Evolutionary conservation across 495 filamentous ascomycete genomes (phyloP), one percentile per base, ranked within the genome.

Genomic region (Penicillium goetzii): DNA sequence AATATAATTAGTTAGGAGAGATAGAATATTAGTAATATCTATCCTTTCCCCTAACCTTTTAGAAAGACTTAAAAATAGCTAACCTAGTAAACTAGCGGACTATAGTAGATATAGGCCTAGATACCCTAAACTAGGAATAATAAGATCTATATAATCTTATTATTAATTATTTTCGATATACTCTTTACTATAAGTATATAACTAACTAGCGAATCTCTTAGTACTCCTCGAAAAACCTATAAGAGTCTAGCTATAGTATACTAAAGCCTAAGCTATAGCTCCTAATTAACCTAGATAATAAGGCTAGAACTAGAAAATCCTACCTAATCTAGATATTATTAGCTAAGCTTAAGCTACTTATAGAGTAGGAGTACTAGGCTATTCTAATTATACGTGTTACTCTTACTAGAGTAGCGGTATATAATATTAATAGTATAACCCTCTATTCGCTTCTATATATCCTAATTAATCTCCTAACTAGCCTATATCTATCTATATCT

Each of bases 221-320:
- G 8, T 40, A 40, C 36, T 40, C 36, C 36, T 40, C 8, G 36
- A 40, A 40, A 8, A 8, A 8, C 15, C 36, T 40, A 40, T 40
- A 40, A 15, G 36, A 8, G 36, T 40, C 36, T 40, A n/a, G n/a
- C n/a, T n/a, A n/a, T n/a, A n/a, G n/a, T n/a, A n/a, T n/a, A n/a
- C n/a, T n/a, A n/a, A n/a, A n/a, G n/a, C n/a, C n/a, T n/a, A n/a
- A 40, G 36, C 36, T 40, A 40, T 40, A 40, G 36, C 36, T 40
- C 8, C 36, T 40, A 40, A 40, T 40, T 40, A 40, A 40, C 15
- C 36, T 40, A 8, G 15, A 40, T 40, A 40, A 15, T 40, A 40
- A 40, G 36, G 36, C 36, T 40, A 40, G 36, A 8, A 40, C 15
- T 8, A 15, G 15, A 8, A 40, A 40, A 15, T 40, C 15, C 8